Percentiles rank a stretch among this genome's conserved stretches.
phyloP scores from a whole-genome alignment of 805 yeast genomes.

The Komagataella mondaviorum region DNA sequence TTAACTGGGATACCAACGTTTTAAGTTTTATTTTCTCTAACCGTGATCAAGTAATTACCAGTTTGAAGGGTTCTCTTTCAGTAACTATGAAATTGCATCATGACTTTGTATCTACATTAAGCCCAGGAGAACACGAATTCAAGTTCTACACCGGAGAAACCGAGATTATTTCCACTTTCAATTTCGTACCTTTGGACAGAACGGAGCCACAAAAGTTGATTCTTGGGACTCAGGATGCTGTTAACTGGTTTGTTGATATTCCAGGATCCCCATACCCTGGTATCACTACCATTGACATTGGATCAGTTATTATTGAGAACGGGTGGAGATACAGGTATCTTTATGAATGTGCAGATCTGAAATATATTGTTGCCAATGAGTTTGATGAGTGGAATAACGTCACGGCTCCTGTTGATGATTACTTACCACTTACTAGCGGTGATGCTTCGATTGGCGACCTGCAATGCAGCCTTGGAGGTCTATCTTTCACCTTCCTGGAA shows the following conservation, averaged over 20 bases:
- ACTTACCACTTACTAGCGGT: neutral
- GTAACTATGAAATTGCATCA: neutral
- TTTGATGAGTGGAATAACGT: neutral
- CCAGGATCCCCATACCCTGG: neutral
- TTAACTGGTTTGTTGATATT: neutral
- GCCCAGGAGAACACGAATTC: neutral
- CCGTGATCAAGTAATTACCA: neutral
- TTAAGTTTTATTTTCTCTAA: neutral
- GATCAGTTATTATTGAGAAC: neutral
- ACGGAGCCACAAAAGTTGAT: neutral
- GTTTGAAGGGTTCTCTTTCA: neutral
- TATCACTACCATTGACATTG: neutral
- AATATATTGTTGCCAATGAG: neutral
- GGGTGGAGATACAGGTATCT: neutral
- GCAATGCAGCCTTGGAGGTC: neutral
- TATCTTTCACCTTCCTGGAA: neutral
- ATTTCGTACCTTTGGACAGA: neutral
- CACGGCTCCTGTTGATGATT: neutral
- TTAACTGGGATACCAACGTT: neutral
- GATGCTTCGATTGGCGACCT: neutral
- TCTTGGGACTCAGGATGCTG: neutral
- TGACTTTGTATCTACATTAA: neutral
- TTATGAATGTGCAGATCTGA: neutral
- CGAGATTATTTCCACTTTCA: neutral
- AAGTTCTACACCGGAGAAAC: neutral